A percentile compares a stretch with the other conserved stretches of the same genome.
Evolutionary conservation across 805 yeast genomes (phyloP).

Genomic region (Sungouiella thailandica): DNA sequence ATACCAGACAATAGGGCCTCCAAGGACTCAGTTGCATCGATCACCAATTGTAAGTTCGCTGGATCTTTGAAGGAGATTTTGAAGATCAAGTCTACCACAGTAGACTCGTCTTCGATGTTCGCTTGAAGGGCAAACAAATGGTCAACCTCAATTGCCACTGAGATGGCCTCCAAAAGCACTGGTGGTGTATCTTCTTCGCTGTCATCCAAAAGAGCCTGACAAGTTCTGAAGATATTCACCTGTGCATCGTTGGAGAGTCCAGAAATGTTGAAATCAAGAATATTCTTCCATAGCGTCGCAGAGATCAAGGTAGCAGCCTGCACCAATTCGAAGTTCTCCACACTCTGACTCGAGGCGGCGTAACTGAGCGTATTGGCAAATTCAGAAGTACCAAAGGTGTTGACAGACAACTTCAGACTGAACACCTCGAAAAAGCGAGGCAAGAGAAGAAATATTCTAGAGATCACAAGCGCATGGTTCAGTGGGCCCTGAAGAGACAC

Average conservation of each 20-base stretch:
- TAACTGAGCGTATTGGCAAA: constrained; percentile 10
- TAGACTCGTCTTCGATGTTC: constrained; percentile 13
- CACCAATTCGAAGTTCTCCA: constrained; percentile 11
- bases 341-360: background rate
- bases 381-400: constrained; percentile 26
- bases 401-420: constrained; percentile 26
- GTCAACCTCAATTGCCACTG: constrained; percentile 45
- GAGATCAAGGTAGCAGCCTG: constrained; percentile 44
- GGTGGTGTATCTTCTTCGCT: constrained; percentile 81
- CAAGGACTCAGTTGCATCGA: constrained; percentile 67
- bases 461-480: constrained; percentile 34
- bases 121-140: constrained; percentile 20
- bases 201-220: constrained; percentile 46
- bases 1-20: constrained; percentile 51
- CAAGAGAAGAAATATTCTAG: constrained; percentile 46
- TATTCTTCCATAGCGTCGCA: constrained; percentile 43
- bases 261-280: constrained; percentile 5
- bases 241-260: constrained; percentile 24
- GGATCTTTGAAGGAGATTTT: constrained; percentile 67
- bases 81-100: constrained; percentile 54
- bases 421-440: constrained; percentile 59
- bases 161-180: constrained; percentile 64
- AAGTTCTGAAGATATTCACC: constrained; percentile 31
- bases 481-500: background rate
- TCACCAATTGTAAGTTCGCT: constrained; percentile 62